Percentiles rank a stretch among this genome's conserved stretches.
Conservation (phyloP, 176 grass and related monocot species). For the Cenchrus americanus region DNA sequence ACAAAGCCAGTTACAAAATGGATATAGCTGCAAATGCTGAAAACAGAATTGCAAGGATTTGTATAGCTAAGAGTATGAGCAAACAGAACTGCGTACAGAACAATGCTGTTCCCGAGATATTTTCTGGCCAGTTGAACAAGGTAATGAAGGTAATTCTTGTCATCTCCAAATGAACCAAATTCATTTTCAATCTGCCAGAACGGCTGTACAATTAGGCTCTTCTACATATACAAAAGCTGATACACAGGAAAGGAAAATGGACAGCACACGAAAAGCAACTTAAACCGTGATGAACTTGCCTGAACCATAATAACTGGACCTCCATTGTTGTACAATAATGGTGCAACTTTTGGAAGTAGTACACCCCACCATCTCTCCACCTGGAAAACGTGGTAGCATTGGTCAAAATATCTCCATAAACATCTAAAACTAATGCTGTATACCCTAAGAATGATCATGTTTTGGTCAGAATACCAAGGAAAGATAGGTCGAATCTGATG, state of each 20-base stretch:
- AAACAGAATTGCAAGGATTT: conserved; percentile 28
- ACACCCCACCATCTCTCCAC: conserved; percentile 92
- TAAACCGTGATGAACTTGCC: conserved; percentile 54
- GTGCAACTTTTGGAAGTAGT: conserved; percentile 75
- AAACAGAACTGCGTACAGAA: conserved; percentile 61
- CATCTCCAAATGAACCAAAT: conserved; percentile 93
- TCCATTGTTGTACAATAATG: conserved; percentile 80
- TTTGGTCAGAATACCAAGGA: conserved; percentile 63
- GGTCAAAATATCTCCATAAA: conserved; percentile 39
- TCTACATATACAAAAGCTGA: conserved; percentile 33
- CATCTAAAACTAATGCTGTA: conserved; percentile 22
- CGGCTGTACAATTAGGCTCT: conserved; percentile 34
- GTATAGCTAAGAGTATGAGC: conserved; percentile 31
- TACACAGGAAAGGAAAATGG: conserved; percentile 18
- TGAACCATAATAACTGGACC: conserved; percentile 95
- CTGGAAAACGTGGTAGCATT: conserved; percentile 50
- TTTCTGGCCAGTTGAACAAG: conserved; percentile 76
- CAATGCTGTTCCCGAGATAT: conserved; percentile 72
- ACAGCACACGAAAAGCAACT: conserved; percentile 4
- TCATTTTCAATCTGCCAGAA: conserved; percentile 91
- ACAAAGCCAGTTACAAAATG: not conserved
- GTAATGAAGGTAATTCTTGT: conserved; percentile 84
- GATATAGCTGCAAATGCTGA: conserved; percentile 3
- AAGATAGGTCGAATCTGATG: conserved; percentile 83
- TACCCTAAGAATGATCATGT: not conserved